Evolutionary conservation across 805 yeast species (phyloP).

Genomic region (Debaryomyces prosopidis): DNA sequence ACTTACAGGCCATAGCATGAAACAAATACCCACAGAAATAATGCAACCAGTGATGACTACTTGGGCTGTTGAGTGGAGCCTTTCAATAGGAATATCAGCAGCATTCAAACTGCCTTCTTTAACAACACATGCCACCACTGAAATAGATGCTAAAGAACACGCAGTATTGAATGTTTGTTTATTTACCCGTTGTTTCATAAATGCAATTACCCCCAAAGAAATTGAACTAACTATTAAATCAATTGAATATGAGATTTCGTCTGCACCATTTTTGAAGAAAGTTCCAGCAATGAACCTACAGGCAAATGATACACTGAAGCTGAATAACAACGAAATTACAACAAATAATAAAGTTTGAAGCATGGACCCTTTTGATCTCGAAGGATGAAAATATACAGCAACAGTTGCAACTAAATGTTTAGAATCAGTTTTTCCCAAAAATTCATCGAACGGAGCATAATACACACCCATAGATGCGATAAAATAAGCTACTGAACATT

Average conservation of each 20-base stretch:
- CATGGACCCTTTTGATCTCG: slow-evolving; percentile 79
- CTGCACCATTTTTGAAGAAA: slow-evolving; percentile 45
- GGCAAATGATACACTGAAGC: slow-evolving; percentile 50
- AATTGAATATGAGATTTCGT: slow-evolving; percentile 49
- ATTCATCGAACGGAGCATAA: slow-evolving; percentile 45
- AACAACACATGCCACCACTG: slow-evolving; percentile 67
- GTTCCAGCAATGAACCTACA: slow-evolving; percentile 53
- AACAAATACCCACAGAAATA: slow-evolving; percentile 60
- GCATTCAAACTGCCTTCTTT: slow-evolving; percentile 71
- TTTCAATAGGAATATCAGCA: slow-evolving; percentile 54
- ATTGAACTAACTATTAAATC: slow-evolving; percentile 54
- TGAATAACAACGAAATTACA: slow-evolving; percentile 50
- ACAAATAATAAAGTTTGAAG: slow-evolving; percentile 70
- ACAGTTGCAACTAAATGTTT: slow-evolving; percentile 83
- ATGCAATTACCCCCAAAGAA: slow-evolving; percentile 68
- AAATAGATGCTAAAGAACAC: slow-evolving; percentile 72
- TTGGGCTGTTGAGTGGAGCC: slow-evolving; percentile 52
- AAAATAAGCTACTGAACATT: slow-evolving; percentile 74
- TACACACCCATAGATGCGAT: slow-evolving; percentile 75
- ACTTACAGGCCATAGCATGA: slow-evolving; percentile 61
- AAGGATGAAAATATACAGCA: slow-evolving; percentile 82
- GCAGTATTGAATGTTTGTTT: slow-evolving; percentile 78
- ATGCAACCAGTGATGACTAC: slow-evolving; percentile 64
- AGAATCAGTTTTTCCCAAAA: slow-evolving; percentile 66
- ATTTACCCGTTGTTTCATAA: slow-evolving; percentile 64